Percentiles rank a stretch among this genome's conserved stretches.
phyloP scores from a whole-genome alignment of 495 filamentous ascomycete genomes.

The Hyaloscypha finlandica region DNA sequence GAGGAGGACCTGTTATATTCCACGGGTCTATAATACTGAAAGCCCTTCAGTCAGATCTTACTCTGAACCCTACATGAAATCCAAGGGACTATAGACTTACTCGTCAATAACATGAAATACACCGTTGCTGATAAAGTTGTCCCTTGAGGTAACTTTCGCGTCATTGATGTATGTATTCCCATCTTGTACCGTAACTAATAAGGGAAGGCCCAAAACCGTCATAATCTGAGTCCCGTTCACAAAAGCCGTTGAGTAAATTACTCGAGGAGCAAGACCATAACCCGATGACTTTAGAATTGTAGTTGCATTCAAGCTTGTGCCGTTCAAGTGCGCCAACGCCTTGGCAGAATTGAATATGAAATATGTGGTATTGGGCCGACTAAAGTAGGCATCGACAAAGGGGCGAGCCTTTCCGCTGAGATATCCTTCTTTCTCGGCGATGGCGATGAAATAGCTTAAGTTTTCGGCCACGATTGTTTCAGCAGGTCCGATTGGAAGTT shows the following conservation, averaged over 20 bases:
- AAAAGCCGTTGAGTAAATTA: constrained; percentile 1
- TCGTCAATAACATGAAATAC: constrained; percentile 8
- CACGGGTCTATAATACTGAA: too few species aligned
- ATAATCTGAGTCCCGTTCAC: not conserved
- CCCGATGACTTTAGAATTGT: not conserved
- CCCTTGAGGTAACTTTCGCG: not conserved
- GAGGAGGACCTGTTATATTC: too few species aligned
- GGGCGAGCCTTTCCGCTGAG: not conserved
- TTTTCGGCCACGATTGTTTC: not conserved
- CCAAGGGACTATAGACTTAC: not conserved
- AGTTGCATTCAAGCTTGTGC: not conserved
- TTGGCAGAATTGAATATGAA: not conserved
- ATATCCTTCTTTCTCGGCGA: not conserved
- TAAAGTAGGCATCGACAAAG: not conserved
- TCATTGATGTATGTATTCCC: not conserved
- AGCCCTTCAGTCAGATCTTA: too few species aligned
- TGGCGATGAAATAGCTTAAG: constrained; percentile 3
- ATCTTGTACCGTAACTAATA: constrained; percentile 2
- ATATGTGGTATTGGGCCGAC: not conserved
- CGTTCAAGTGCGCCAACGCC: not conserved
- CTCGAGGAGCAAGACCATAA: not conserved
- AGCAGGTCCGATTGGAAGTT: not conserved
- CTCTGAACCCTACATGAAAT: too few species aligned
- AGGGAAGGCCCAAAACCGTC: not conserved
- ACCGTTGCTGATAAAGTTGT: not conserved